These are phyloP conservation scores for Erigeron canadensis DNA, from an alignment of 129 eudicot genomes.

Conservation along the genomic window DNA sequence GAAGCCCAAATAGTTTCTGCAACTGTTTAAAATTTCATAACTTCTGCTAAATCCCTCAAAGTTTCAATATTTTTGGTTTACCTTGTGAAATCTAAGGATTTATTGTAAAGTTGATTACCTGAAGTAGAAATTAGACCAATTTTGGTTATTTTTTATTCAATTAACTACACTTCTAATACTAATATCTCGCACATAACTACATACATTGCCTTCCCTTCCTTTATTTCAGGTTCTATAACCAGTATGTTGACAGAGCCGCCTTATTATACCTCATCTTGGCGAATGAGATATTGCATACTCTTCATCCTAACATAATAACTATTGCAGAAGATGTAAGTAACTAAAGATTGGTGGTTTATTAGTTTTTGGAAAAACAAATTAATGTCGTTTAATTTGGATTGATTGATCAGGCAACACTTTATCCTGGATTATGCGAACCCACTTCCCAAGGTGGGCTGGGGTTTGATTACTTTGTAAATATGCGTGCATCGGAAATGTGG, in stretches of 20 bases:
- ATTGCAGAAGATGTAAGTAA: constrained; percentile 93
- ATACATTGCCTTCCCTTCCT: constrained; percentile 6
- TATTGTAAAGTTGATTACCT: constrained; percentile 3
- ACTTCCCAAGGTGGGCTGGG: constrained; percentile 98
- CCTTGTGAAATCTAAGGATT: background rate
- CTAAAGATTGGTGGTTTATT: constrained; percentile 13
- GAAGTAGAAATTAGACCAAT: background rate
- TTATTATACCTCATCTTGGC: constrained; percentile 82
- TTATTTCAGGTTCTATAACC: constrained; percentile 76
- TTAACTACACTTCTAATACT: background rate
- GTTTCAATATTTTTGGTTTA: background rate
- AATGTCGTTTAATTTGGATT: background rate
- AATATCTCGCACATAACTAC: background rate
- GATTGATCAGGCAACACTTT: constrained; percentile 57
- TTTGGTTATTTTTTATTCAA: background rate
- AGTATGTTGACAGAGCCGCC: constrained; percentile 89
- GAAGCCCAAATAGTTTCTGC: background rate
- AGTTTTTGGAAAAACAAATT: constrained; percentile 15
- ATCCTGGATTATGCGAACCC: constrained; percentile 95
- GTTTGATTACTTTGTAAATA: constrained; percentile 89
- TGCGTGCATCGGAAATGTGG: constrained; percentile 93
- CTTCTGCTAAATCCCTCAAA: background rate
- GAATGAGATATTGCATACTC: constrained; percentile 76
- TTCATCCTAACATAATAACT: constrained; percentile 89
- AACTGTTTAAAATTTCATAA: background rate